Conservation (phyloP, 108 stramenopile species). For the Nannochloropsis granulata region DNA sequence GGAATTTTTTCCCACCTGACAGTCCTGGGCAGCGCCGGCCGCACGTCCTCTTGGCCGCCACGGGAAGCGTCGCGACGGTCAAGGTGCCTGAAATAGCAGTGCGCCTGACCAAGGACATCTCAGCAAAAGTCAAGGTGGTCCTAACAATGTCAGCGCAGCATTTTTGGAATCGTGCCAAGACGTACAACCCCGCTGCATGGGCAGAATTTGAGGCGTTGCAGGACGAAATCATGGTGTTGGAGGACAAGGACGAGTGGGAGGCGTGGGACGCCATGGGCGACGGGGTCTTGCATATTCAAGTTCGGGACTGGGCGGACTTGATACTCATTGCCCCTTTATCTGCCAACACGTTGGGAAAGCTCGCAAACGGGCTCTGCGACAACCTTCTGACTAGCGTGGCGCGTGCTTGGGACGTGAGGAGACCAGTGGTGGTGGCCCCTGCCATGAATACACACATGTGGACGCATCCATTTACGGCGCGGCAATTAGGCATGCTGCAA, state of each 20-base stretch:
- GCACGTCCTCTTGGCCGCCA: constrained; percentile 5
- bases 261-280: constrained; percentile 25
- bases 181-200: constrained; percentile 11
- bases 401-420: constrained; percentile 21
- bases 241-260: constrained; percentile 20
- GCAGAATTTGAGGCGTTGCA: constrained; percentile 2
- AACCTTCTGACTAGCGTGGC: constrained; percentile 26
- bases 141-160: constrained; percentile 25
- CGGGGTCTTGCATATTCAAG: constrained; percentile 27
- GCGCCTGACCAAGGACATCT: constrained; percentile 2
- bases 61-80: constrained; percentile 19
- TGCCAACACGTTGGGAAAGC: constrained; percentile 26
- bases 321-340: constrained; percentile 22
- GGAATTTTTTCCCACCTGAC: too few species aligned
- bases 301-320: constrained; percentile 29
- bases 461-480: constrained; percentile 14
- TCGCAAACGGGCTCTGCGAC: constrained; percentile 26
- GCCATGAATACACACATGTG: constrained; percentile 36
- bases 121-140: constrained; percentile 10
- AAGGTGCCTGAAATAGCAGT: constrained; percentile 12
- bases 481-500: neutral
- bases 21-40: neutral
- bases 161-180: constrained; percentile 14
- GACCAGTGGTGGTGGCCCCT: constrained; percentile 17
- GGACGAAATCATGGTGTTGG: constrained; percentile 4